Base-by-base conservation (phyloP, 805 yeast species). In the Alloascoidea hylecoeti region DNA sequence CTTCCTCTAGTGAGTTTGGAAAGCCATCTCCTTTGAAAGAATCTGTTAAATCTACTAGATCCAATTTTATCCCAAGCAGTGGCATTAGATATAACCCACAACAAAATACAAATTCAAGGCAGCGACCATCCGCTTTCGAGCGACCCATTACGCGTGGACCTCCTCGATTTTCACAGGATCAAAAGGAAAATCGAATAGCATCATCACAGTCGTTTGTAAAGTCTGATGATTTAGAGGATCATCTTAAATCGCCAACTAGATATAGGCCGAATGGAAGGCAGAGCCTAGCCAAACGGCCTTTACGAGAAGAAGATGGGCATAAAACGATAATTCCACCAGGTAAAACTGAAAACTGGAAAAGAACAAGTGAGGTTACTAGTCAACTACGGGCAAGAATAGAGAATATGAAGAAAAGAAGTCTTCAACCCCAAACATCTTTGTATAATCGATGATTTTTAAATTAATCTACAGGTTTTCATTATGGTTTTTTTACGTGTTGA, bases 311-410 rank as follows among this genome's bases (percentile, higher is more conserved):
- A n/a, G 9, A 23, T 23, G 30, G 30, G 30, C 30, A 23, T n/a
- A 9, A 9, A 9, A 9, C 30, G n/a, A 23, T 23, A n/a, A 9
- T 23, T 9, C 30, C 30, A 9, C 30, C 30, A 23, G 30, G 13
- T 23, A 23, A n/a, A 23, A 48, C 42, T 6, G 73, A 66, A 38
- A 76, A 81, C 46, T 86, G 96, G 96, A 73, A 70, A 46, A 70
- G 89, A 36, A 95, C 96, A 0, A 88, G 92, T 0, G 94, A 82
- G 47, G 94, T 85, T 9, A 86, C 96, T 0, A 71, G 75, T 3
- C 89, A 81, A 54, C 68, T 86, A 50, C 82, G 79, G 53, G 94
- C 86, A 0, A 63, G 96, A 48, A 86, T 86, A 35, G 94, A 83
- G 56, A 78, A 79, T 55, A 85, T 86, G 95, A 81, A 81, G 51